These are phyloP conservation scores for Heteromeles arbutifolia DNA, from an alignment of 306 rosid genomes.

Conservation along the genomic window DNA sequence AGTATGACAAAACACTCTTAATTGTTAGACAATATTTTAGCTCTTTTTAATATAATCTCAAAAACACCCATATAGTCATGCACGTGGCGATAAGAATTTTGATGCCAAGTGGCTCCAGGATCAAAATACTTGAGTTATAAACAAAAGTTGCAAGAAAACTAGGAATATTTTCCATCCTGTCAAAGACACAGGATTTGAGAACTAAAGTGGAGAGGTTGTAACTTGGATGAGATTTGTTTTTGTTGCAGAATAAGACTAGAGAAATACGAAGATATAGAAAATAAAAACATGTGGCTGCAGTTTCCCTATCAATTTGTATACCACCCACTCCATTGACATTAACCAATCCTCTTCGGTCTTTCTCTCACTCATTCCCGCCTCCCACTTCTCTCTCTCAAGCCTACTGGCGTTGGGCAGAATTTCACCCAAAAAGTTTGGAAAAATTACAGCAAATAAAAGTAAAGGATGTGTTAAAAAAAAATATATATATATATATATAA, in stretches of 20 bases:
- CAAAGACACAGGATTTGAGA: conserved; percentile 30
- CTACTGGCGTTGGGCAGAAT: conserved; percentile 3
- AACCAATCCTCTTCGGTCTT: conserved; percentile 42
- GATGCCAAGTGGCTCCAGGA: not conserved
- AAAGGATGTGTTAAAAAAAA: too few relatives aligned
- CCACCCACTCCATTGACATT: conserved; percentile 19
- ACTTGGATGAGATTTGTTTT: conserved; percentile 41
- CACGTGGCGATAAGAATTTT: not conserved
- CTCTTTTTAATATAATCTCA: too few relatives aligned
- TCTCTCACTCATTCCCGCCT: not conserved
- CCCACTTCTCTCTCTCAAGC: conserved; percentile 15
- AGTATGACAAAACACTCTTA: too few relatives aligned
- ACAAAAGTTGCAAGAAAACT: not conserved
- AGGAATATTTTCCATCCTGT: conserved; percentile 33
- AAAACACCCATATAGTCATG: not conserved
- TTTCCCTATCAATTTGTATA: conserved; percentile 45
- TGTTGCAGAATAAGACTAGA: conserved; percentile 20
- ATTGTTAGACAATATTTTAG: too few relatives aligned
- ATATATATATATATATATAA: too few relatives aligned
- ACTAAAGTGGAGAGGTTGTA: conserved; percentile 27
- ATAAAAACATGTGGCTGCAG: conserved; percentile 62
- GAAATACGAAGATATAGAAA: conserved; percentile 3
- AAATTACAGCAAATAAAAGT: not conserved
- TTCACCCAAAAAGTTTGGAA: conserved; percentile 18
- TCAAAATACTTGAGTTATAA: not conserved